Base-by-base conservation (phyloP, 139 green algal genomes). In the Coelastrella sp. region DNA sequence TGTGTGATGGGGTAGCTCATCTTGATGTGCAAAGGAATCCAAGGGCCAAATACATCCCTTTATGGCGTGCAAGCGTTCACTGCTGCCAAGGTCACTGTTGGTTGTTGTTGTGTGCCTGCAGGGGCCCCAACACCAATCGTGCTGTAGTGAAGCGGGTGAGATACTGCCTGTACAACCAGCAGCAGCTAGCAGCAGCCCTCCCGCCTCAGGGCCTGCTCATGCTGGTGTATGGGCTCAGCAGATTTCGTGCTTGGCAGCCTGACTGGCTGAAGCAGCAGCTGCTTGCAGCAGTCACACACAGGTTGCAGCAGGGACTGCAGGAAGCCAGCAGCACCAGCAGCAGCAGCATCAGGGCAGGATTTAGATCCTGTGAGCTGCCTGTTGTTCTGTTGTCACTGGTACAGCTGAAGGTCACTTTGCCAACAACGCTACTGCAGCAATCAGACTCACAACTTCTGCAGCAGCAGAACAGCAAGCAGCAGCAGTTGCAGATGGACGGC, bases 201-300 rank as follows among this genome's bases (percentile, higher is more conserved):
- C 56, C 57, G 5, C 63, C 57, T 19, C 73, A 90, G n/a, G 85
- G 73, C 27, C 25, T 90, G n/a, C 17, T 84, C 22, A 90, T 90
- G 85, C 58, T 90, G 73, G 58, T 84, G 27, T 56, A 75, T 63
- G 73, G 73, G 10, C 58, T 90, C 8, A 49, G 22, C 0, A 76
- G 59, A 14, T 66, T 84, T 11, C 10, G 35, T 5, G 70, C 74
- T 4, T 84, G 59, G 73, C 85, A 83, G 10, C 85, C 85, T 3
- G 73, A 61, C 4, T 59, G 24, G n/a, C 79, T 88, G 35, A 88
- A 88, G 9, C 35, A 81, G 49, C 35, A 81, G 68, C 49, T 83
- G 73, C 85, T 84, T n/a, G 73, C 70, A 82, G 84, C 84, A 70
- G 70, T 78, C 15, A 59, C 65, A 58, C 15, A 12, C 1, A 61